These are phyloP conservation scores for Xylogone sp. DNA, from an alignment of 2,329 filamentous ascomycete genomes.

Conservation along the genomic window DNA sequence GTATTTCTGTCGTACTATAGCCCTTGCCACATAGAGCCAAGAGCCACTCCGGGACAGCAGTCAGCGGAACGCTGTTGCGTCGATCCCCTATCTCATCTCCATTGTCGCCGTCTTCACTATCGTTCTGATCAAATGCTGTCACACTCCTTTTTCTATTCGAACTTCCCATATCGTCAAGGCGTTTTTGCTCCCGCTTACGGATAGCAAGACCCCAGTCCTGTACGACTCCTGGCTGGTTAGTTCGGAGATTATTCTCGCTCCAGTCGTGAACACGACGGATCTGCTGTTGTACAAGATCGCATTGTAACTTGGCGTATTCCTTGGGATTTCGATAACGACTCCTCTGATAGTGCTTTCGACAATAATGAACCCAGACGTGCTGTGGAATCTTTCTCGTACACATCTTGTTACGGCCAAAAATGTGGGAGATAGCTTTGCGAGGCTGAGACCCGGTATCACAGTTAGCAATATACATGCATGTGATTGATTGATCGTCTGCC, in stretches of 20 bases:
- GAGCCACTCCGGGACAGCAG: constrained; percentile 30
- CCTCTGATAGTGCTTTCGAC: constrained; percentile 80
- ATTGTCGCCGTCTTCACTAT: constrained; percentile 20
- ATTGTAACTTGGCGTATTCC: constrained; percentile 59
- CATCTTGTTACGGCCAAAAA: constrained; percentile 79
- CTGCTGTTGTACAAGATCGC: constrained; percentile 59
- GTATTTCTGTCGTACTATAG: constrained; percentile 30
- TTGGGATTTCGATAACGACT: constrained; percentile 63
- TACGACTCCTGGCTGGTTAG: constrained; percentile 40
- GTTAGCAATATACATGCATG: constrained; percentile 52
- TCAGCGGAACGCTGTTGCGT: constrained; percentile 17
- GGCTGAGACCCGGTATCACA: constrained; percentile 58
- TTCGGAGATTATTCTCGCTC: constrained; percentile 47
- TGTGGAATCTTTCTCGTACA: constrained; percentile 68
- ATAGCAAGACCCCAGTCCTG: constrained; percentile 58
- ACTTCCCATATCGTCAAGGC: constrained; percentile 39
- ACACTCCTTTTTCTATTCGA: constrained; percentile 21
- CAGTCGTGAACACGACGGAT: constrained; percentile 60
- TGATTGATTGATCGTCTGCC: constrained; percentile 9
- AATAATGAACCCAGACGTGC: constrained; percentile 70
- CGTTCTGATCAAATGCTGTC: constrained; percentile 16
- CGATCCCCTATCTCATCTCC: constrained; percentile 14
- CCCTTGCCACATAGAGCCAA: constrained; percentile 25
- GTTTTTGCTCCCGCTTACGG: constrained; percentile 61
- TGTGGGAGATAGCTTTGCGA: constrained; percentile 75